These are phyloP conservation scores for Keithomyces neogunnii DNA, from an alignment of 2,329 filamentous ascomycete genomes.

Conservation along the genomic window DNA sequence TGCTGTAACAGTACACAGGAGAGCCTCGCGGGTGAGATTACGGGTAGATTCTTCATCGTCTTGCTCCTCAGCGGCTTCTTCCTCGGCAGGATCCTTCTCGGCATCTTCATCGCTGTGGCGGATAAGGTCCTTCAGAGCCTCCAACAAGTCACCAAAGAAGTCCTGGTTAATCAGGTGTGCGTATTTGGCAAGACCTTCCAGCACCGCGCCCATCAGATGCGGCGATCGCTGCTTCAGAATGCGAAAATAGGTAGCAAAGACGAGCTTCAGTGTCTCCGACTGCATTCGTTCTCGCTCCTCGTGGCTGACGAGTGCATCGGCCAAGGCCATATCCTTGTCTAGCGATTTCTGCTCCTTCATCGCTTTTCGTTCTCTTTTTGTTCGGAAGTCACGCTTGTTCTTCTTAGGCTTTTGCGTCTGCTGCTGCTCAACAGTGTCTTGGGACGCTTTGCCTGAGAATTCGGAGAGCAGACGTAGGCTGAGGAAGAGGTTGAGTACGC, in stretches of 20 bases:
- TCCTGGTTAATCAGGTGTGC: constrained; percentile 97
- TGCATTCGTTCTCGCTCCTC: constrained; percentile 93
- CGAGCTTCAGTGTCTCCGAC: constrained; percentile 88
- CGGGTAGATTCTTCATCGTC: constrained; percentile 45
- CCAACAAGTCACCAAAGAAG: constrained; percentile 93
- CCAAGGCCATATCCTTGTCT: constrained; percentile 87
- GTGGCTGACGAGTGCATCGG: constrained; percentile 82
- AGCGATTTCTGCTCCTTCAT: constrained; percentile 79
- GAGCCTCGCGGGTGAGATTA: constrained; percentile 74
- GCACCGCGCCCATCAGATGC: constrained; percentile 89
- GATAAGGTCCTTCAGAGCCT: constrained; percentile 89
- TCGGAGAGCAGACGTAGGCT: constrained; percentile 82
- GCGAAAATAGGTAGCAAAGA: constrained; percentile 92
- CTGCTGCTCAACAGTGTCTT: constrained; percentile 58
- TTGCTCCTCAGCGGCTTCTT: constrained; percentile 29
- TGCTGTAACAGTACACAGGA: constrained; percentile 92
- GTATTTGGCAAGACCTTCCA: constrained; percentile 90
- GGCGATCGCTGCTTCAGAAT: constrained; percentile 78
- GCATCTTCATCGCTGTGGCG: constrained; percentile 57
- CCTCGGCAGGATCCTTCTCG: constrained; percentile 31
- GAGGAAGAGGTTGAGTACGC: constrained; percentile 82
- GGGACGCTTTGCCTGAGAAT: constrained; percentile 76
- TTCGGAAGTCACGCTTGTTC: constrained; percentile 78
- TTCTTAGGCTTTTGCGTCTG: constrained; percentile 33
- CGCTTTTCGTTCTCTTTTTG: constrained; percentile 77